Evolutionary conservation across 371 early-diverging fungal genomes (phyloP).

Genomic region (Rhizopus stolonifer): DNA sequence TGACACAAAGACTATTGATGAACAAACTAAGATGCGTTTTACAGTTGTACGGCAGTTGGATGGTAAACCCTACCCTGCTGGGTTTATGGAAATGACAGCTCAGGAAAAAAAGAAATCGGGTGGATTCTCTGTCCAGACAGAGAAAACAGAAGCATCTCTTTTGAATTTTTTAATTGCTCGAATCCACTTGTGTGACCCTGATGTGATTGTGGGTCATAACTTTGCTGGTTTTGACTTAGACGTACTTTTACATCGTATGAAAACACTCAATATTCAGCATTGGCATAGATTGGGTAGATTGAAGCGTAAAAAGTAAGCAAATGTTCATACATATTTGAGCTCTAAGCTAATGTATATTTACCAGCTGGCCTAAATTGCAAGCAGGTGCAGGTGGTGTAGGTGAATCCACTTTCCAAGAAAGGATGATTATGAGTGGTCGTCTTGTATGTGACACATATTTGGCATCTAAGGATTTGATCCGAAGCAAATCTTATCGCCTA

Average conservation of each 20-base stretch:
- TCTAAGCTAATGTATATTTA: slow-evolving; percentile 4
- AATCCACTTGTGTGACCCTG: slow-evolving; percentile 83
- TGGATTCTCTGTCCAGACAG: slow-evolving; percentile 41
- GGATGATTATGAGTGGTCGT: slow-evolving; percentile 83
- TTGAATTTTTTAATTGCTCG: slow-evolving; percentile 71
- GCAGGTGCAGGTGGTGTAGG: slow-evolving; percentile 82
- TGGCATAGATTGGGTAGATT: slow-evolving; percentile 76
- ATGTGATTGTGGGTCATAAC: slow-evolving; percentile 97
- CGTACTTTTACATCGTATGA: slow-evolving; percentile 92
- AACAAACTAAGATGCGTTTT: slow-evolving; percentile 51
- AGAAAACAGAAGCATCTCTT: slow-evolving; percentile 64
- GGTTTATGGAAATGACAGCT: slow-evolving; percentile 51
- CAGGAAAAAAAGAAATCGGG: slow-evolving; percentile 25
- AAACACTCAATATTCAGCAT: slow-evolving; percentile 62
- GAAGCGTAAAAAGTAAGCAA: slow-evolving; percentile 66
- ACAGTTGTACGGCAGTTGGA: slow-evolving; percentile 70
- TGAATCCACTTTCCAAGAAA: slow-evolving; percentile 74
- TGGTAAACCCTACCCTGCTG: slow-evolving; percentile 60
- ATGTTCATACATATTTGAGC: not conserved
- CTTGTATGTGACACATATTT: slow-evolving; percentile 94
- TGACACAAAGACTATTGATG: slow-evolving; percentile 45
- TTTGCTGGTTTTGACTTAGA: slow-evolving; percentile 92
- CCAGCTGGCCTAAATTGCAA: slow-evolving; percentile 78
- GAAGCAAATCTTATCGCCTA: slow-evolving; percentile 86
- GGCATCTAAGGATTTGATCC: slow-evolving; percentile 84